phyloP scores from a whole-genome alignment of 2,329 filamentous ascomycete species.

The Neonectria neomacrospora region DNA sequence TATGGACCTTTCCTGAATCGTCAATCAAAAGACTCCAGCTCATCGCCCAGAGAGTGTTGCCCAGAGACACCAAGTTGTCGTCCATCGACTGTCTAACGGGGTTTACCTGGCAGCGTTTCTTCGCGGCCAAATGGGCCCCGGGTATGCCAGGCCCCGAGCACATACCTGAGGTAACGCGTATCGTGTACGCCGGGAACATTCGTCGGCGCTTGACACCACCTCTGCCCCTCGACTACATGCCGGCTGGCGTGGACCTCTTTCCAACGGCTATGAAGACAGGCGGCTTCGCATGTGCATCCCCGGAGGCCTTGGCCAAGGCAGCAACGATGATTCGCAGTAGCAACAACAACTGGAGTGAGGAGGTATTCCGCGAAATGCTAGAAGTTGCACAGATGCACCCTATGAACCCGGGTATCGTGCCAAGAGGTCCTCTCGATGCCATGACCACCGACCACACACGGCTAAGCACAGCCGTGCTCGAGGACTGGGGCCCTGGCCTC shows the following conservation, averaged over 20 bases:
- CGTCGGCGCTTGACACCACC: slow-evolving; percentile 17
- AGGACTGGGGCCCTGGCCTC: slow-evolving; percentile 23
- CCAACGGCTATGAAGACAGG: neutral
- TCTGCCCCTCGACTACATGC: slow-evolving; percentile 12
- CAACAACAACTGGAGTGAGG: slow-evolving; percentile 20
- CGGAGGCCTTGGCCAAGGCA: slow-evolving; percentile 11
- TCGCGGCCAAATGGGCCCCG: slow-evolving; percentile 4
- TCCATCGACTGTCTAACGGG: slow-evolving; percentile 19
- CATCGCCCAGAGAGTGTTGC: neutral
- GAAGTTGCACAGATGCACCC: slow-evolving; percentile 18
- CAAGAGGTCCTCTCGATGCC: slow-evolving; percentile 15
- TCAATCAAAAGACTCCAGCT: neutral
- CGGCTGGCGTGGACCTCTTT: slow-evolving; percentile 20
- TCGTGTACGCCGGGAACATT: slow-evolving; percentile 19
- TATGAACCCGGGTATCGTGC: slow-evolving; percentile 14
- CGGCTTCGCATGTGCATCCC: neutral
- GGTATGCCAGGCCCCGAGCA: neutral
- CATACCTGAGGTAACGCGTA: slow-evolving; percentile 9
- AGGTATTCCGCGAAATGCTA: slow-evolving; percentile 10
- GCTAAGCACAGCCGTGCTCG: slow-evolving; percentile 8
- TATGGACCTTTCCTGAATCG: slow-evolving; percentile 15
- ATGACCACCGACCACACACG: slow-evolving; percentile 21
- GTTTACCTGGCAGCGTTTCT: slow-evolving; percentile 20
- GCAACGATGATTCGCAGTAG: slow-evolving; percentile 15
- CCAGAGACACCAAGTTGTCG: neutral